phyloP scores from a whole-genome alignment of 169 alveolate genomes.

The Plasmodium gonderi region DNA sequence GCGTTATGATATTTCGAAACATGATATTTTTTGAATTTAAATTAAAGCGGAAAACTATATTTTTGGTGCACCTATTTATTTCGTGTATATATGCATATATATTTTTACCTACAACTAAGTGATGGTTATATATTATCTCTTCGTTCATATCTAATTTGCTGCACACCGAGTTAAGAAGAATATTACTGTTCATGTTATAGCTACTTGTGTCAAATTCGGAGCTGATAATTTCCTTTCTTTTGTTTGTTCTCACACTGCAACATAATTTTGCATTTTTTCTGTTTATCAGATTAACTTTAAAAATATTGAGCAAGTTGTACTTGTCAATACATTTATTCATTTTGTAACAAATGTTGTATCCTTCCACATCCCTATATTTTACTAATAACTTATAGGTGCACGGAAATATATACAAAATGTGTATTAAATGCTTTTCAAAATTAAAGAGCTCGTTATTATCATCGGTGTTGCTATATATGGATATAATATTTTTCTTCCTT shows the following conservation, averaged over 20 bases:
- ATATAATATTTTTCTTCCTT: constrained; percentile 10
- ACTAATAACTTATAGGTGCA: constrained; percentile 38
- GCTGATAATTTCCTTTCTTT: not conserved
- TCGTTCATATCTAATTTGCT: constrained; percentile 28
- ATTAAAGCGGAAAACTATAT: constrained; percentile 56
- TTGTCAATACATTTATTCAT: constrained; percentile 28
- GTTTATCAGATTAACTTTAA: not conserved
- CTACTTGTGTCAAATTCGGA: not conserved
- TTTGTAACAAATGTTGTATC: constrained; percentile 38
- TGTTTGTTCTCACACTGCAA: not conserved
- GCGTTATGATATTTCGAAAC: constrained; percentile 39
- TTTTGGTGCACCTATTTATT: constrained; percentile 30
- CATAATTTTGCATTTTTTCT: not conserved
- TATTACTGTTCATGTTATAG: not conserved
- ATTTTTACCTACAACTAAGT: constrained; percentile 26
- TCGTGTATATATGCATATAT: constrained; percentile 68
- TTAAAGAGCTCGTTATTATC: constrained; percentile 20
- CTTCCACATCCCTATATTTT: constrained; percentile 66
- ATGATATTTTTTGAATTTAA: constrained; percentile 41
- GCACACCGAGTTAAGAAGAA: constrained; percentile 24
- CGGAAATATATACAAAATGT: constrained; percentile 60
- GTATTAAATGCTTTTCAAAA: constrained; percentile 55
- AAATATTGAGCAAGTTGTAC: constrained; percentile 10
- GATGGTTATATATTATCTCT: constrained; percentile 56
- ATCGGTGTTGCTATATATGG: constrained; percentile 26